These are phyloP conservation scores for Trichoderma brevicompactum DNA, from an alignment of 2,329 filamentous ascomycete genomes.

Conservation along the genomic window DNA sequence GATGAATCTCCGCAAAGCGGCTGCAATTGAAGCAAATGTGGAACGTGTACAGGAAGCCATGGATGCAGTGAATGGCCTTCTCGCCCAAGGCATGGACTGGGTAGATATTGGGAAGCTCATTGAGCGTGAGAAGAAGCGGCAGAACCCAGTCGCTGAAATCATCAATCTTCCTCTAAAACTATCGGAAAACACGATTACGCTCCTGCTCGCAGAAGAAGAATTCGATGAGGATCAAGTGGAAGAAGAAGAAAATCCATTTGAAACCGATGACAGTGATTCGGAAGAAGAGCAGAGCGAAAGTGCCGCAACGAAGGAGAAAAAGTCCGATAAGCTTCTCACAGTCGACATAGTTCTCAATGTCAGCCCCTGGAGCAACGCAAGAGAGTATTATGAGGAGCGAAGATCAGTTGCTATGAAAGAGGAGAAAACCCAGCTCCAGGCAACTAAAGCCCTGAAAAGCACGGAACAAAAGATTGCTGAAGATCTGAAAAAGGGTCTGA, in stretches of 20 bases:
- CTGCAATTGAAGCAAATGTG: constrained; percentile 86
- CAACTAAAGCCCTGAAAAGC: constrained; percentile 81
- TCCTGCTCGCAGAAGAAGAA: constrained; percentile 74
- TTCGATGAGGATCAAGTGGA: constrained; percentile 65
- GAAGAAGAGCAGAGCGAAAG: constrained; percentile 43
- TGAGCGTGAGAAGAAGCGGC: constrained; percentile 78
- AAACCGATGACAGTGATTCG: constrained; percentile 67
- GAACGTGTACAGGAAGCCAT: constrained; percentile 92
- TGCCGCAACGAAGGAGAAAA: constrained; percentile 45
- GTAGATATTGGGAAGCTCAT: constrained; percentile 86
- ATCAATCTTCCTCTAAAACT: constrained; percentile 89
- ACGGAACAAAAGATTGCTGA: constrained; percentile 86
- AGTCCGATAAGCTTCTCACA: constrained; percentile 60
- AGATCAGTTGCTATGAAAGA: constrained; percentile 83
- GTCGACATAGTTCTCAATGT: constrained; percentile 85
- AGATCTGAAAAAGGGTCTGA: constrained; percentile 84
- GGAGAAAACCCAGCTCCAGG: constrained; percentile 82
- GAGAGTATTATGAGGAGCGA: constrained; percentile 90
- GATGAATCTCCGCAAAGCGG: constrained; percentile 84
- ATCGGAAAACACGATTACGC: constrained; percentile 83
- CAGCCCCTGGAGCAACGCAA: constrained; percentile 86
- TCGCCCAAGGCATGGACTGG: constrained; percentile 97
- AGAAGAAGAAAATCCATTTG: constrained; percentile 52
- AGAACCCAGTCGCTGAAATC: constrained; percentile 83
- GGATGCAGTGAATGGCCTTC: constrained; percentile 88